Evolutionary conservation across 768 basidiomycete species (phyloP).

Genomic region (Tulasnella calospora): DNA sequence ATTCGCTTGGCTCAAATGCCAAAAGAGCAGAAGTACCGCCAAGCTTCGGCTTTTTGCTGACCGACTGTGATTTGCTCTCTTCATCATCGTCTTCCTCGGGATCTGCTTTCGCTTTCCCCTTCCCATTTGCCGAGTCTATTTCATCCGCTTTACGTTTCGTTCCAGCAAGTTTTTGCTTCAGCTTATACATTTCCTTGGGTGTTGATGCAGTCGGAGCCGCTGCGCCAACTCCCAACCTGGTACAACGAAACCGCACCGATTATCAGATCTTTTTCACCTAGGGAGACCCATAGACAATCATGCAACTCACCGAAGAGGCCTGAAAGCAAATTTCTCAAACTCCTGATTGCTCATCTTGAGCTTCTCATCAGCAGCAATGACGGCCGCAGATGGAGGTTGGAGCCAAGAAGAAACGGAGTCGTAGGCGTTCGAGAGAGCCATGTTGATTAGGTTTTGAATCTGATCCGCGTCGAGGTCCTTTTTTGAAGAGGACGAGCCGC

Average conservation of each 20-base stretch:
- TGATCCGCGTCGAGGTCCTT: slow-evolving; percentile 16
- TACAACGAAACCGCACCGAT: neutral
- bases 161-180: neutral
- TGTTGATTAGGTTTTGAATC: slow-evolving; percentile 23
- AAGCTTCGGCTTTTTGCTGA: slow-evolving; percentile 11
- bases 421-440: slow-evolving; percentile 15
- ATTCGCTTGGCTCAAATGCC: neutral
- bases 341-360: slow-evolving; percentile 1
- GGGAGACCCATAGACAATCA: neutral
- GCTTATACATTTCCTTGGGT: neutral
- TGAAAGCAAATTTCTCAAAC: slow-evolving; percentile 9
- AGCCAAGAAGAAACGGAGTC: slow-evolving; percentile 20
- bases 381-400: neutral
- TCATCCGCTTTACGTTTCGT: slow-evolving; percentile 1
- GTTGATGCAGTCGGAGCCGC: neutral
- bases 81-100: neutral
- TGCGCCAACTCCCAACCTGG: neutral
- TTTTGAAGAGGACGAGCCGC: neutral
- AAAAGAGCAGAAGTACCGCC: neutral
- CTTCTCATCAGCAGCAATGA: neutral
- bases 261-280: neutral
- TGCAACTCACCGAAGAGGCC: neutral
- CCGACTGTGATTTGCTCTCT: slow-evolving; percentile 4
- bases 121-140: neutral
- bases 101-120: neutral